Evolutionary conservation across 768 basidiomycete species (phyloP).

Genomic region (Pleurotus eryngii): DNA sequence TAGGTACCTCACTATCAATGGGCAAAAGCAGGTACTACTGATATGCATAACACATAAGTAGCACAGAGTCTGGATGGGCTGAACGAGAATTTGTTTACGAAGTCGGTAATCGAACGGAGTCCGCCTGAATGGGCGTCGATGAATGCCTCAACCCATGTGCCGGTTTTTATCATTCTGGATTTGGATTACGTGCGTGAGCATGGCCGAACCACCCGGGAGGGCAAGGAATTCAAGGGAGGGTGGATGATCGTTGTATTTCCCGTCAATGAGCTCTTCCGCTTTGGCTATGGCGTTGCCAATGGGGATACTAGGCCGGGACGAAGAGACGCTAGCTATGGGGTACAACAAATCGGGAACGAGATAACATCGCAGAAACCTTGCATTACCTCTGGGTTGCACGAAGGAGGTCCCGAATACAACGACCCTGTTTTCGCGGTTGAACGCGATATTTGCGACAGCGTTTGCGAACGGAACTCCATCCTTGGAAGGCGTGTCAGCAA

Average conservation of each 20-base stretch:
- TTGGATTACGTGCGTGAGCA: constrained; percentile 36
- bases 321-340: constrained; percentile 22
- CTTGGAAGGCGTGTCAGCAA: constrained; percentile 11
- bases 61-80: neutral
- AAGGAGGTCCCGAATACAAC: constrained; percentile 45
- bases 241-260: constrained; percentile 37
- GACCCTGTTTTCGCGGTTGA: constrained; percentile 37
- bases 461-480: constrained; percentile 30
- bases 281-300: constrained; percentile 30
- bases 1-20: constrained; percentile 45
- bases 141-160: constrained; percentile 55
- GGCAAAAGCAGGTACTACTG: constrained; percentile 45
- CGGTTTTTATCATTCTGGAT: constrained; percentile 24
- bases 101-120: constrained; percentile 48
- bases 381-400: constrained; percentile 32
- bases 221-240: constrained; percentile 38
- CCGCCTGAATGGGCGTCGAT: constrained; percentile 54
- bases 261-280: constrained; percentile 34
- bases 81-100: constrained; percentile 42
- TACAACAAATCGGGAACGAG: neutral
- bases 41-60: neutral
- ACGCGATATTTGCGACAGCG: constrained; percentile 43
- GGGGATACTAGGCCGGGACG: constrained; percentile 33
- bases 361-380: neutral
- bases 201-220: constrained; percentile 32